Conservation (phyloP, 768 basidiomycete species). For the Chiua virens region DNA sequence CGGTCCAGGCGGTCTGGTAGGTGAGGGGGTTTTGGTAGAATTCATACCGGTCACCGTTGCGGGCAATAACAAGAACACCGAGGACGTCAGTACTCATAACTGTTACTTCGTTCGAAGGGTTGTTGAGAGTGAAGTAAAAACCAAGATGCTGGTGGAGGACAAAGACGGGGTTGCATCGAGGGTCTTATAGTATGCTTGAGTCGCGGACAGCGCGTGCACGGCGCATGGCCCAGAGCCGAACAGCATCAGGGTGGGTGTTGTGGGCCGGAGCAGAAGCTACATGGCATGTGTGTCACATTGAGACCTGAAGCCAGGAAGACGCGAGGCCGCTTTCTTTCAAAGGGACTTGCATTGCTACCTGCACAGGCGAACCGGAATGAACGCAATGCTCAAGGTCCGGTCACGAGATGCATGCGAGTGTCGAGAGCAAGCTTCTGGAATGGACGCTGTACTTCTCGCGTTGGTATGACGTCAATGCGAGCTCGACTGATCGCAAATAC, state of each 20-base stretch:
- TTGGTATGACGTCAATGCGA: not conserved
- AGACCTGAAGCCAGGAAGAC: slow-evolving; percentile 29
- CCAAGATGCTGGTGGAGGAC: slow-evolving; percentile 16
- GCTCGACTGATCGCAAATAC: slow-evolving; percentile 7
- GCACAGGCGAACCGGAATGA: slow-evolving; percentile 33
- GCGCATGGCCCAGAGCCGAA: slow-evolving; percentile 30
- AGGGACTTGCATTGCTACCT: slow-evolving; percentile 25
- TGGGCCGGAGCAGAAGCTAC: slow-evolving; percentile 17
- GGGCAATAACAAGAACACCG: slow-evolving; percentile 74
- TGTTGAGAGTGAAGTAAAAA: slow-evolving; percentile 16
- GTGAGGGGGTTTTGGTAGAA: slow-evolving; percentile 72
- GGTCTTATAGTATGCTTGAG: slow-evolving; percentile 25
- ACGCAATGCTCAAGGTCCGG: slow-evolving; percentile 21
- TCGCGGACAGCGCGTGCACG: slow-evolving; percentile 27
- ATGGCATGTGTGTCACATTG: slow-evolving; percentile 24
- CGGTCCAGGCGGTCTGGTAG: slow-evolving; percentile 60
- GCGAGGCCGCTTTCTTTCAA: slow-evolving; percentile 33
- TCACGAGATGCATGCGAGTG: slow-evolving; percentile 11
- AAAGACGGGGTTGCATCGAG: slow-evolving; percentile 1
- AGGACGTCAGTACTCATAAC: slow-evolving; percentile 51
- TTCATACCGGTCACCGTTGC: slow-evolving; percentile 73
- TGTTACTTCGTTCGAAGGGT: slow-evolving; percentile 14
- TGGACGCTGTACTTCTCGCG: slow-evolving; percentile 4
- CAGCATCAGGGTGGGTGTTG: slow-evolving; percentile 22
- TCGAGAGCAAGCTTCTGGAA: slow-evolving; percentile 15